Evolutionary conservation across 176 grass and related monocot genomes (phyloP).

Genomic region (Avena atlantica): DNA sequence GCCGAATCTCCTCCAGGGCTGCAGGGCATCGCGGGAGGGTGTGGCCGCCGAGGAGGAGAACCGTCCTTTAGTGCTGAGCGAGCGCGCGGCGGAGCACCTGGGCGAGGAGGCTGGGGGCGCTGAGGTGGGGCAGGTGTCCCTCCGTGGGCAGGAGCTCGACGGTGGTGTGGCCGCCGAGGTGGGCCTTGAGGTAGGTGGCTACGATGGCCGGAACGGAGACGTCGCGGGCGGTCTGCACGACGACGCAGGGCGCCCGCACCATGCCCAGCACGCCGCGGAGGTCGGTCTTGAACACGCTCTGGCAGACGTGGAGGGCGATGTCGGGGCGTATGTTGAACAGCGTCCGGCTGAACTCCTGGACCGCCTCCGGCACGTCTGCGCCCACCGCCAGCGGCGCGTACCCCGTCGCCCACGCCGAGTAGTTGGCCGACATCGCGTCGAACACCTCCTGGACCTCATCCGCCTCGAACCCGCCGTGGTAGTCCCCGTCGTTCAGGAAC

Average conservation of each 20-base stretch:
- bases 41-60: too few species aligned
- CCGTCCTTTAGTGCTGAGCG: conserved; percentile 43
- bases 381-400: conserved; percentile 94
- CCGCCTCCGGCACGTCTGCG: conserved; percentile 85
- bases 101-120: conserved; percentile 77
- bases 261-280: conserved; percentile 74
- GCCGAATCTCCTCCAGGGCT: too few species aligned
- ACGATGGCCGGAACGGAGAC: conserved; percentile 88
- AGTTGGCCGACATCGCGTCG: conserved; percentile 88
- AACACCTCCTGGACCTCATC: conserved; percentile 82
- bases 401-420: conserved; percentile 86
- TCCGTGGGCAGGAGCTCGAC: conserved; percentile 79
- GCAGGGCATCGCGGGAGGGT: too few species aligned
- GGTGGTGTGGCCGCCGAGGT: conserved; percentile 80
- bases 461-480: conserved; percentile 91
- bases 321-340: conserved; percentile 99
- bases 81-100: conserved; percentile 77
- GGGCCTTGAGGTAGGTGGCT: conserved; percentile 64
- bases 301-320: conserved; percentile 88
- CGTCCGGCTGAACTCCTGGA: conserved; percentile 97
- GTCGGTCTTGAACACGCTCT: conserved; percentile 88
- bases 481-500: conserved; percentile 85
- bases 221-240: conserved; percentile 91
- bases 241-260: conserved; percentile 71
- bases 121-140: conserved; percentile 96